Evolutionary conservation across 2,329 filamentous ascomycete genomes (phyloP).

Genomic region (Thielaviopsis punctulata): DNA sequence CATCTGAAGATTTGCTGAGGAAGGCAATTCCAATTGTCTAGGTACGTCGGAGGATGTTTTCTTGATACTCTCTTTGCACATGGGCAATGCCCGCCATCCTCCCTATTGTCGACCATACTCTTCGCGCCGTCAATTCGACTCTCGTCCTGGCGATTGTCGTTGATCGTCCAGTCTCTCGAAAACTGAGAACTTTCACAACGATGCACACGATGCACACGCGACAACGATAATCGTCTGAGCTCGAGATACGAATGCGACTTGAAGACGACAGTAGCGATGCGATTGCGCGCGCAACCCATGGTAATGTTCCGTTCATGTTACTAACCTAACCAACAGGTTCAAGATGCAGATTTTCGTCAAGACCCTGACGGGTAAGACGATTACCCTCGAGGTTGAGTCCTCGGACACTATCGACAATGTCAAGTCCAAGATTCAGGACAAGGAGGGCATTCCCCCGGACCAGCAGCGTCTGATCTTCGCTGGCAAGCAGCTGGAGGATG

Average conservation of each 20-base stretch:
- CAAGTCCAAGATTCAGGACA: constrained; percentile 97
- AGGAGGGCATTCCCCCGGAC: constrained; percentile 98
- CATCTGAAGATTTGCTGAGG: constrained; percentile 45
- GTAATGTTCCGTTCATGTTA: constrained; percentile 24
- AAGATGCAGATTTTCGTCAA: constrained; percentile 65
- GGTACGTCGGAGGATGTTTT: constrained; percentile 41
- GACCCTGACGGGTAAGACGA: constrained; percentile 97
- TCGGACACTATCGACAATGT: constrained; percentile 99
- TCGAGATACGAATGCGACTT: neutral
- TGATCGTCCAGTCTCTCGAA: neutral
- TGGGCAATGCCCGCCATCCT: constrained; percentile 4
- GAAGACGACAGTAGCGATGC: neutral
- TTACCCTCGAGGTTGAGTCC: constrained; percentile 99
- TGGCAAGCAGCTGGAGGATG: constrained; percentile 99
- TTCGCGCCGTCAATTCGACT: constrained; percentile 4
- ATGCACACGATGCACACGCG: neutral
- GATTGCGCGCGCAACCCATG: neutral
- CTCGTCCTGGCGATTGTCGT: neutral
- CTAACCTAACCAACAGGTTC: constrained; percentile 25
- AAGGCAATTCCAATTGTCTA: constrained; percentile 46
- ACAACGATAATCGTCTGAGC: neutral
- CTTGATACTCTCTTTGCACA: constrained; percentile 15
- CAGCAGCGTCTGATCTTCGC: constrained; percentile 99
- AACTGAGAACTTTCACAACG: neutral
- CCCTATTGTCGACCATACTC: constrained; percentile 6